Evolutionary conservation across 176 grass and related monocot genomes (phyloP), one percentile per base, ranked within the genome.

Genomic region (Carex parvula): DNA sequence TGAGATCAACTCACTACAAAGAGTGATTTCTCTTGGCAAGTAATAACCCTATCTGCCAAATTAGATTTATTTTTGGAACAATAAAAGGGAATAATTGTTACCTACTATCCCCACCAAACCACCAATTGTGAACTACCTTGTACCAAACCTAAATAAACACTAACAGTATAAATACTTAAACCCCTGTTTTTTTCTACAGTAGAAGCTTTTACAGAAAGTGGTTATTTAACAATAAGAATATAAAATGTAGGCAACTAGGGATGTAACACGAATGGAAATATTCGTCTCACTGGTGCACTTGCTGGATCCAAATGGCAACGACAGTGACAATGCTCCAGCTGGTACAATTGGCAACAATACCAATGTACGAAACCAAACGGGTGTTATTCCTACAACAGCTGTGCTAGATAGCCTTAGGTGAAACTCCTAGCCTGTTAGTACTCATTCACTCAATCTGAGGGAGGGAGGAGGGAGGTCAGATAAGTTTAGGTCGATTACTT

Each of bases 231-330:
- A 78, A 33, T 57, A 57, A 78, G 24, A 56, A 56, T 84, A 16
- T 39, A 55, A 2, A 21, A 16, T 78, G 73, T 71, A 93, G 91
- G 88, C 91, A 61, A 93, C 90, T 85, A 90, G 77, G 80, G 86
- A 90, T 22, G 84, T 88, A 15, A 90, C 91, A 5, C 80, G 91
- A 64, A 93, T 88, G 88, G 91, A 93, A 66, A 93, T 90, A 86
- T 93, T 93, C 48, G 80, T 93, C 52, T 87, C 91, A 50, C 80
- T 93, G 37, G 88, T 93, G 32, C 86, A 57, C 52, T 66, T 93
- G 16, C 61, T 93, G 81, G 84, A 90, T 54, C 80, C 88, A 39
- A 82, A 42, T 76, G 80, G 22, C 33, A 78, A 78, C 15, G 17
- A 18, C 52, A 57, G 14, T 57, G 73, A 78, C 53, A 71, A 20